phyloP scores from a whole-genome alignment of 257 asterid species.

The Echium plantagineum region DNA sequence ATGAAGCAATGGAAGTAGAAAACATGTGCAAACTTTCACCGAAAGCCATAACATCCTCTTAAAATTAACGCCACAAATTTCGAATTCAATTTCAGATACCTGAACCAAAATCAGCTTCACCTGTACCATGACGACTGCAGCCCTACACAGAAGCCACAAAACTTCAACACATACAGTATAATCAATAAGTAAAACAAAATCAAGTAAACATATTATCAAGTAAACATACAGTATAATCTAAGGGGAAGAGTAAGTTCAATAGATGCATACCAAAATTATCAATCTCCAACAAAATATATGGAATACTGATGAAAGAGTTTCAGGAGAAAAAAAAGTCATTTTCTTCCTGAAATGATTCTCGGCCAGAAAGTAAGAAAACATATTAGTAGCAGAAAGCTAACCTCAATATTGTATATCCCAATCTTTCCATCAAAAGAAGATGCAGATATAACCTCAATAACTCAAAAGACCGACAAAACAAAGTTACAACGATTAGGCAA shows the following conservation, averaged over 20 bases:
- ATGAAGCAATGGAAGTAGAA: no score
- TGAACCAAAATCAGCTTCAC: slow-evolving; percentile 48
- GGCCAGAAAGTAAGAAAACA: background rate
- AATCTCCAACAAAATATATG: no score
- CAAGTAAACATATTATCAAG: no score
- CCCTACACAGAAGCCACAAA: slow-evolving; percentile 36
- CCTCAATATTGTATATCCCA: slow-evolving; percentile 91
- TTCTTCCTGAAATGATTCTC: background rate
- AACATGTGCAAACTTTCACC: background rate
- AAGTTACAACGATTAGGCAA: no score
- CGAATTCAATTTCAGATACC: slow-evolving; percentile 27
- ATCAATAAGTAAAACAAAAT: background rate
- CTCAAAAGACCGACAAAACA: no score
- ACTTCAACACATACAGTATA: background rate
- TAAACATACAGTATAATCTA: no score
- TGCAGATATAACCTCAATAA: no score
- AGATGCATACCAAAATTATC: no score
- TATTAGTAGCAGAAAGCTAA: slow-evolving; percentile 10
- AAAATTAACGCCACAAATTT: no score
- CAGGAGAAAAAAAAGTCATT: no score
- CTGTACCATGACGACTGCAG: slow-evolving; percentile 56
- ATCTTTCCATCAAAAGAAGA: slow-evolving; percentile 98
- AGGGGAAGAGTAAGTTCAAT: no score
- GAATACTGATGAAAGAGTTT: no score
- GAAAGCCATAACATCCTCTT: background rate